Base-by-base conservation (phyloP, 768 basidiomycete species). In the Cystoderma amianthinum region DNA sequence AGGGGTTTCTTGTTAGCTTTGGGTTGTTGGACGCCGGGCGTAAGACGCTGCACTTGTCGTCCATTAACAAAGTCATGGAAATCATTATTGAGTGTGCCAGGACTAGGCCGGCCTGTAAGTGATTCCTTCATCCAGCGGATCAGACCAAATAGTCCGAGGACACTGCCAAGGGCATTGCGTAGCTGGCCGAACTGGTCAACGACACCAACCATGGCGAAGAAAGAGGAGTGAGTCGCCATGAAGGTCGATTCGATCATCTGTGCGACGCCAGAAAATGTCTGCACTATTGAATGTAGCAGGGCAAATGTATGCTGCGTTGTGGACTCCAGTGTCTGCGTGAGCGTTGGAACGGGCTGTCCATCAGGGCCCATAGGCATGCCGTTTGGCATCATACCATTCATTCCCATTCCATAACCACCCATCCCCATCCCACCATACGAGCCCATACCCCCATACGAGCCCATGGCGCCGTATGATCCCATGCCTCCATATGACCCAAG, bases 171-270 rank as follows among this genome's bases (percentile, higher is more conserved):
- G 11, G 92, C 94, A 49, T 94, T 86, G 38, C 92, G 77, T 32
- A 97, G 77, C 50, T 91, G 89, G 2, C 80, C 82, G 53, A 99
- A 85, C 56, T 99, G 96, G 54, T 99, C 96, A 28, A 94, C 75
- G 34, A 99, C 95, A 47, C 90, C 89, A 38, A 95, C 91, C 83
- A 95, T 92, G 43, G 91, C 91, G 59, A 94, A 94, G 56, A 95
- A 95, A 6, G 82, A 86, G 1, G 88, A 91, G 60, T 95, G 92
- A 0, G 92, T 95, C 2, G 95, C 95, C 84, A 97, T 88, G 64
- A 95, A 97, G 4, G 95, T 98, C 23, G 80, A 84, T 61, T 98
- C 95, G 56, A 99, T 82, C 81, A 99, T 94, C 59, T 98, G 95
- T 0, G 95, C 85, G 47, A 99, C 82, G 17, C 94, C 94, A 0